Base-by-base conservation (phyloP, 441 rosid species). In the Croton laevigatus region DNA sequence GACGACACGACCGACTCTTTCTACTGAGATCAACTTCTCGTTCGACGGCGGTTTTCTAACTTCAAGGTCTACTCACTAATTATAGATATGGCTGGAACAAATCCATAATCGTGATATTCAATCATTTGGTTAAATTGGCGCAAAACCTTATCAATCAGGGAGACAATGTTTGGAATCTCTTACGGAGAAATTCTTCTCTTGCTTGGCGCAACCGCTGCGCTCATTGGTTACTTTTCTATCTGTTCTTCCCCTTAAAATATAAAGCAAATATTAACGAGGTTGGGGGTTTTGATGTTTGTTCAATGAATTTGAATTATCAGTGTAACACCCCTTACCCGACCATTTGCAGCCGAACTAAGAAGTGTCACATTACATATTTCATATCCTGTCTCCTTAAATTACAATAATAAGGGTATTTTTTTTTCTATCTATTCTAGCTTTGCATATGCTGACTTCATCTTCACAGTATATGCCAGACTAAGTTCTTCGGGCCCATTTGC, bases 181-280 rank as follows among this genome's bases (percentile, higher is more conserved):
- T 91, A 91, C 51, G 94, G 97, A 23, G 91, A 91, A 81, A 71
- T 93, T 37, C 81, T 93, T 73, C 79, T 93, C 46, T 70, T 89
- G 77, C 73, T 94, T 5, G 97, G 94, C 14, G 88, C 88, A 17
- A 82, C 94, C 1, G 93, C 93, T 37, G 93, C 94, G 61, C 82
- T 90, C 51, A 88, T 90, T 34, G 97, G 98, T 89, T 16, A 11
- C n/a, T 8, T 17, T 69, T 62, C 68, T 36, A 16, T 54, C 37
- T 19, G 27, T 11, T 57, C 8, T 5, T 44, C 36, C 48, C 32
- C 13, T 14, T 44, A 13, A 19, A 22, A 9, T 22, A 40, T 8
- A 14, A 22, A 36, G 4, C 62, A 22, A 1, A 64, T 40, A 57
- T 63, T 57, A 20, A 32, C 19, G 38, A 14, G 10, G 37, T 19